These are phyloP conservation scores for Aspergillus sp. DNA, from an alignment of 2,329 filamentous ascomycete genomes.

Conservation along the genomic window DNA sequence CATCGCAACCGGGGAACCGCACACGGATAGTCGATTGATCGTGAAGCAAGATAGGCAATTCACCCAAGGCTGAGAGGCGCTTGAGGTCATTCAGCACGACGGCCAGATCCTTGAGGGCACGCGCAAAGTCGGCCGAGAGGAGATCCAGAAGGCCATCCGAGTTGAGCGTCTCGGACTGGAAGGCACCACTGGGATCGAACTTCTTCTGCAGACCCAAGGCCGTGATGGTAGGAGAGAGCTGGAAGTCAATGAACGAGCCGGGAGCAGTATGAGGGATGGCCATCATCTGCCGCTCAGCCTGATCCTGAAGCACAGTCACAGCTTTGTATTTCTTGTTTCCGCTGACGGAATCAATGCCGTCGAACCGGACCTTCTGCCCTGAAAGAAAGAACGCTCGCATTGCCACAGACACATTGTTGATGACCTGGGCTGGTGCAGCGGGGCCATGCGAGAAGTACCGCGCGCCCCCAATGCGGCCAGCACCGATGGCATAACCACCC, in stretches of 20 bases:
- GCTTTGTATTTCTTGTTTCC: slow-evolving; percentile 78
- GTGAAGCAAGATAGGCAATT: slow-evolving; percentile 76
- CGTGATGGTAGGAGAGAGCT: slow-evolving; percentile 83
- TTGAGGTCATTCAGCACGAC: slow-evolving; percentile 78
- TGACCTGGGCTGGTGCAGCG: slow-evolving; percentile 80
- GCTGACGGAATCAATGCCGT: slow-evolving; percentile 66
- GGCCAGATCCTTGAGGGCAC: slow-evolving; percentile 79
- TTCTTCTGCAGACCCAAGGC: slow-evolving; percentile 60
- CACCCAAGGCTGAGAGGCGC: slow-evolving; percentile 72
- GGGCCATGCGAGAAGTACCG: slow-evolving; percentile 90
- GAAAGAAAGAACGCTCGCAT: slow-evolving; percentile 91
- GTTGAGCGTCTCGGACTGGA: slow-evolving; percentile 65
- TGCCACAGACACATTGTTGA: slow-evolving; percentile 92
- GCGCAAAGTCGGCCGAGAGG: slow-evolving; percentile 83
- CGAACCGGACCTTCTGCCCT: slow-evolving; percentile 83
- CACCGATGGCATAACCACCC: slow-evolving; percentile 79
- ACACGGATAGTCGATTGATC: slow-evolving; percentile 69
- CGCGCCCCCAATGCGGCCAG: slow-evolving; percentile 67
- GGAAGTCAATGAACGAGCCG: slow-evolving; percentile 86
- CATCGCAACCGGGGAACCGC: slow-evolving; percentile 88
- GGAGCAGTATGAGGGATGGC: slow-evolving; percentile 54
- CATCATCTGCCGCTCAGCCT: slow-evolving; percentile 67
- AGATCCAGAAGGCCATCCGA: slow-evolving; percentile 80
- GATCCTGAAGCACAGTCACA: slow-evolving; percentile 72
- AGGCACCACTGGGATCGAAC: slow-evolving; percentile 23